Conservation (phyloP, 2,329 filamentous ascomycete genomes). For the Colletotrichum lentis region DNA sequence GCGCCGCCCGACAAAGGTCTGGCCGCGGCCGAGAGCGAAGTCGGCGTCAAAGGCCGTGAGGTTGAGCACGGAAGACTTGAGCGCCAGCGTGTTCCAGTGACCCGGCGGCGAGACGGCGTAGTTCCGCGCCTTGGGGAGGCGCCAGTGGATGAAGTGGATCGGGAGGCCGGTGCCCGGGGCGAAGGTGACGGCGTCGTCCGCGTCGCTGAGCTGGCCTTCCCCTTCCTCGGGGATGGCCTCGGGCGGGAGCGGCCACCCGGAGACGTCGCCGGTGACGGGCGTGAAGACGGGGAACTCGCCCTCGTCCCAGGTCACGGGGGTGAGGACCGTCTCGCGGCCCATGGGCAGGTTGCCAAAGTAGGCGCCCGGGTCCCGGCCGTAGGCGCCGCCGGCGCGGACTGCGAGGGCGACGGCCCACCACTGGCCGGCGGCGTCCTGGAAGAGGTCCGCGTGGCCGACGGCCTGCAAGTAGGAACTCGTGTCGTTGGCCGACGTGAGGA, state of each 20-base stretch:
- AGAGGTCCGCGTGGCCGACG: conserved; percentile 65
- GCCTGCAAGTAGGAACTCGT: conserved; percentile 59
- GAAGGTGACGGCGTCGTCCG: conserved; percentile 58
- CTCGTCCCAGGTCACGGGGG: conserved; percentile 49
- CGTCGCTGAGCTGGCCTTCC: conserved; percentile 52
- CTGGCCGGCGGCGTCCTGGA: conserved; percentile 55
- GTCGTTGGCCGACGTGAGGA: conserved; percentile 55
- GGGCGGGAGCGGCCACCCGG: conserved; percentile 51
- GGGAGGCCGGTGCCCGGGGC: conserved; percentile 54
- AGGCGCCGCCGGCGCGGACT: conserved; percentile 45
- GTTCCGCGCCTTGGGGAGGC: conserved; percentile 56
- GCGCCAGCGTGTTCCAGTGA: conserved; percentile 54
- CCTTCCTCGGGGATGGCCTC: conserved; percentile 44
- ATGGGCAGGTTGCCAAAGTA: conserved; percentile 48
- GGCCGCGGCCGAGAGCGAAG: conserved; percentile 42
- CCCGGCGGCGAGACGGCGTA: conserved; percentile 56
- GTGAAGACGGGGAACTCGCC: conserved; percentile 47
- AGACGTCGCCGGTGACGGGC: conserved; percentile 44
- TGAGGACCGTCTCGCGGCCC: conserved; percentile 55
- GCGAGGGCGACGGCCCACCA: conserved; percentile 55
- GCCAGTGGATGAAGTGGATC: conserved; percentile 64
- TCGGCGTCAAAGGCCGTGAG: conserved; percentile 62
- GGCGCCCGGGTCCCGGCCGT: conserved; percentile 48
- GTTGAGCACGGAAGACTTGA: conserved; percentile 60
- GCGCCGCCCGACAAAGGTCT: conserved; percentile 60